Evolutionary conservation across 495 filamentous ascomycete species (phyloP).

Genomic region (Neurospora sp.): DNA sequence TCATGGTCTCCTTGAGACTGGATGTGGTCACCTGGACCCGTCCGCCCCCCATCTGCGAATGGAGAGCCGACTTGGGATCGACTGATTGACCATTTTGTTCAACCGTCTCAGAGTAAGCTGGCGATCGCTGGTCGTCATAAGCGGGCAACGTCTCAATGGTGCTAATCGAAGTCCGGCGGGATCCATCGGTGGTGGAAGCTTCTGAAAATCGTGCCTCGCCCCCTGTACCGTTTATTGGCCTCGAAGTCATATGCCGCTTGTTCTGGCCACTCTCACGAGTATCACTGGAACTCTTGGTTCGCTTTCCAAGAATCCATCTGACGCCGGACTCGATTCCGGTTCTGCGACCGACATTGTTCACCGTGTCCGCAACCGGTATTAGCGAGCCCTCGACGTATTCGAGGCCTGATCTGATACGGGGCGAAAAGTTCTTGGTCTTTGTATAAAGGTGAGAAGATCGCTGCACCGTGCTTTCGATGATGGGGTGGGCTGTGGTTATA

Average conservation of each 20-base stretch:
- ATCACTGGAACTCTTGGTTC: constrained; percentile 31
- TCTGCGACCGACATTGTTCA: constrained; percentile 66
- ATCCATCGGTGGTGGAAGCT: constrained; percentile 1
- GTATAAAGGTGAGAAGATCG: constrained; percentile 73
- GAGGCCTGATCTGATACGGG: constrained; percentile 69
- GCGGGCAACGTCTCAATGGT: constrained; percentile 63
- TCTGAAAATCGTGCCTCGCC: background rate
- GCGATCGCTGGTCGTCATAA: constrained; percentile 66
- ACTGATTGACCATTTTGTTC: background rate
- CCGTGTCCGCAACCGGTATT: constrained; percentile 69
- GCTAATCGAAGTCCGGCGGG: constrained; percentile 35
- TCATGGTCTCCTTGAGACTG: constrained; percentile 77
- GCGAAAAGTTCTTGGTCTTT: constrained; percentile 75
- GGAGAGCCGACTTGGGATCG: constrained; percentile 7
- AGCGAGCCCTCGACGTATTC: constrained; percentile 81
- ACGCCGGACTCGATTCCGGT: constrained; percentile 78
- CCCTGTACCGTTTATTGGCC: constrained; percentile 11
- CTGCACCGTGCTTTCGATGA: constrained; percentile 70
- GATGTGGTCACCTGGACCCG: constrained; percentile 75
- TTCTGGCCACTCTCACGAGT: constrained; percentile 35
- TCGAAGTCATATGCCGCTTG: constrained; percentile 56
- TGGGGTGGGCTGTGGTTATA: constrained; percentile 67
- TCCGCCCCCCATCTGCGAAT: constrained; percentile 13
- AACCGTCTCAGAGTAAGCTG: constrained; percentile 52
- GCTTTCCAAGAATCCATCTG: constrained; percentile 57